These are phyloP conservation scores for Curvularia spicifera DNA, from an alignment of 2,329 filamentous ascomycete species.

Conservation along the genomic window DNA sequence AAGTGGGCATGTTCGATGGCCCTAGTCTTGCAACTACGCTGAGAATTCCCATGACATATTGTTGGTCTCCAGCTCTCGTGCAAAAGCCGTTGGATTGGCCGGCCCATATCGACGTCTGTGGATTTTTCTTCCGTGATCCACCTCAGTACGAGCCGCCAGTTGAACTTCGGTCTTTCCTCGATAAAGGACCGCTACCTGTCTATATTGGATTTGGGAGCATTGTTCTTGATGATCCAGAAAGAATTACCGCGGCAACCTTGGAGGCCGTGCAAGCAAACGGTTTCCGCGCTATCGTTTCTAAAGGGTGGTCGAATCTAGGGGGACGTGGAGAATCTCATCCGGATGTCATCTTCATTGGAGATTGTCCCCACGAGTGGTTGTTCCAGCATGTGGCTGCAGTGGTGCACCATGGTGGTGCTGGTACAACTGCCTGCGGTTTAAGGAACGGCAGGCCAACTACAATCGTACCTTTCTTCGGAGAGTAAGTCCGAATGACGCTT, in stretches of 20 bases:
- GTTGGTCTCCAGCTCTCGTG: slow-evolving; percentile 52
- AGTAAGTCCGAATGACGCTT: slow-evolving; percentile 53
- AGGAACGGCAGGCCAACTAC: slow-evolving; percentile 78
- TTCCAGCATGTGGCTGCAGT: slow-evolving; percentile 79
- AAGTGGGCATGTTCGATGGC: slow-evolving; percentile 46
- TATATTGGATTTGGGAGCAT: slow-evolving; percentile 66
- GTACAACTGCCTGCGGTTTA: slow-evolving; percentile 82
- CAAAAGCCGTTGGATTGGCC: slow-evolving; percentile 27
- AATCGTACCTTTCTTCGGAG: slow-evolving; percentile 75
- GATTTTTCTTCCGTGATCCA: slow-evolving; percentile 55
- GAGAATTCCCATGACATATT: slow-evolving; percentile 54
- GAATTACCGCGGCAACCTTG: slow-evolving; percentile 55
- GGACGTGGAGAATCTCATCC: neutral
- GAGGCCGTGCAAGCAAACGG: slow-evolving; percentile 50
- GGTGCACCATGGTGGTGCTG: slow-evolving; percentile 85
- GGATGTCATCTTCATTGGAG: slow-evolving; percentile 64
- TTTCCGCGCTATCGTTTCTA: slow-evolving; percentile 60
- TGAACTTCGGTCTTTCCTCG: slow-evolving; percentile 54
- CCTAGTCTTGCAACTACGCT: slow-evolving; percentile 49
- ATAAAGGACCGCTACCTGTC: slow-evolving; percentile 59
- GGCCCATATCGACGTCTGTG: slow-evolving; percentile 44
- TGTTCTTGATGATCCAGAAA: slow-evolving; percentile 58
- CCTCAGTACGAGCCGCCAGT: slow-evolving; percentile 50
- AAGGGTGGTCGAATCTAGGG: slow-evolving; percentile 41
- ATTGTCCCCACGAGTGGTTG: slow-evolving; percentile 85